Percentiles rank a stretch among this genome's conserved stretches.
Conservation (phyloP, 2,329 filamentous ascomycete genomes). For the Arachnopeziza araneosa region DNA sequence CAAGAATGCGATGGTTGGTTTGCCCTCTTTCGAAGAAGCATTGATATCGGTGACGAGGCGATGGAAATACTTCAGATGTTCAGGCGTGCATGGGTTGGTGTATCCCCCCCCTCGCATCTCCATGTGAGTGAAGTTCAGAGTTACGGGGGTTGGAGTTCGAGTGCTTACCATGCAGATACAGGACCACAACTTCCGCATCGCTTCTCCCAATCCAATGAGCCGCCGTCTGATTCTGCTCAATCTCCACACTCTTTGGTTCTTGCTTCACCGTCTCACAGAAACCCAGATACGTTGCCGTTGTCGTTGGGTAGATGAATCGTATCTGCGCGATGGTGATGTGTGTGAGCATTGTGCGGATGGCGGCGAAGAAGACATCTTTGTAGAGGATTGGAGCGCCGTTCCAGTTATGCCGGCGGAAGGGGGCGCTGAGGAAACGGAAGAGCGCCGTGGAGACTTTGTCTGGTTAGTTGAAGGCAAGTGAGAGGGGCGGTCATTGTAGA, state of each 20-base stretch:
- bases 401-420: no score
- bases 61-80: no score
- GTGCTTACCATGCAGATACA: constrained; percentile 41
- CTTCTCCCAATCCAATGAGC: constrained; percentile 42
- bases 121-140: no score
- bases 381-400: no score
- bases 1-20: constrained; percentile 43
- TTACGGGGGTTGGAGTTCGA: no score
- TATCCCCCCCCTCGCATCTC: no score
- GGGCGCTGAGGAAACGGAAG: no score
- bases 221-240: constrained; percentile 34
- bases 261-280: constrained; percentile 22
- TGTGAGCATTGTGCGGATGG: constrained; percentile 11
- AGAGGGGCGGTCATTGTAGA: no score
- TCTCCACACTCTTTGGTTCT: constrained; percentile 17
- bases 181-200: constrained; percentile 34
- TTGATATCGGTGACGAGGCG: neutral
- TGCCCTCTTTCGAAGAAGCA: constrained; percentile 30
- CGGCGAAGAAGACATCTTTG: constrained; percentile 18
- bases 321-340: constrained; percentile 16
- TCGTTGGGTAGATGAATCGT: constrained; percentile 17
- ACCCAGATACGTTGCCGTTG: constrained; percentile 20
- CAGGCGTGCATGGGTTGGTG: no score
- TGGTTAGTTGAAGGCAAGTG: no score
- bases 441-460: no score